Evolutionary conservation across 2,329 filamentous ascomycete species (phyloP).

Genomic region (Colletotrichum orchidophilum): DNA sequence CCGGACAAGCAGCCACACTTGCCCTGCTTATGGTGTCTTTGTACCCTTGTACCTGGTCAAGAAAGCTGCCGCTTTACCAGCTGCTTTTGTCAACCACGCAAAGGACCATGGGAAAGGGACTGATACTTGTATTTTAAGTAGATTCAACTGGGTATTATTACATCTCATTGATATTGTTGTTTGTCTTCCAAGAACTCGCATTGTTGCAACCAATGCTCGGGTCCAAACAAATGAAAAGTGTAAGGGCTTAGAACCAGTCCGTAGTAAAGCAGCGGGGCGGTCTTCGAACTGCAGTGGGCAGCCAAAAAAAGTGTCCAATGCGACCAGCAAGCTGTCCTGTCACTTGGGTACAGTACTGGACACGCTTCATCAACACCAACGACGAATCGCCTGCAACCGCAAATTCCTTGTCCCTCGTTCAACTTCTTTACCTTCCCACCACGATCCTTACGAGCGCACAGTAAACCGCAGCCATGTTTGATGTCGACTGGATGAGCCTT

Average conservation of each 20-base stretch:
- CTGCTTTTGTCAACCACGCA: background rate
- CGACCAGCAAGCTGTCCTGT: slow-evolving; percentile 32
- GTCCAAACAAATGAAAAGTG: background rate
- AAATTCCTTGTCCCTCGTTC: slow-evolving; percentile 31
- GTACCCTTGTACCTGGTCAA: slow-evolving; percentile 5
- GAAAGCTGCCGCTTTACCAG: slow-evolving; percentile 16
- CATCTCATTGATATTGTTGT: background rate
- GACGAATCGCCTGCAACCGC: slow-evolving; percentile 15
- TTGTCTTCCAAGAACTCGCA: background rate
- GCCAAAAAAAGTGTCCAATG: slow-evolving; percentile 29
- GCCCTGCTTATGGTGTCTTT: background rate
- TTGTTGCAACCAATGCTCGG: background rate
- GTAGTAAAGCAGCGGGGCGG: slow-evolving; percentile 27
- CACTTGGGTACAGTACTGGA: slow-evolving; percentile 29
- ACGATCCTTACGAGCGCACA: slow-evolving; percentile 31
- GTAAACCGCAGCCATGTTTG: slow-evolving; percentile 52
- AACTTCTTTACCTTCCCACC: slow-evolving; percentile 5
- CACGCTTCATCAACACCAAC: slow-evolving; percentile 30
- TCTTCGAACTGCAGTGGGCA: slow-evolving; percentile 22
- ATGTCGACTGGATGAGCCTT: slow-evolving; percentile 81
- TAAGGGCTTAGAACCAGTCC: background rate
- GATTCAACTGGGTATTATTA: background rate
- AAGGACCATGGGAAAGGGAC: background rate
- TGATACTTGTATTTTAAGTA: background rate
- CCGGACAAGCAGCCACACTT: slow-evolving; percentile 21